These are phyloP conservation scores for button mushroom (Agaricus bisporus) DNA, from an alignment of 768 basidiomycete species.

Conservation along the genomic window DNA sequence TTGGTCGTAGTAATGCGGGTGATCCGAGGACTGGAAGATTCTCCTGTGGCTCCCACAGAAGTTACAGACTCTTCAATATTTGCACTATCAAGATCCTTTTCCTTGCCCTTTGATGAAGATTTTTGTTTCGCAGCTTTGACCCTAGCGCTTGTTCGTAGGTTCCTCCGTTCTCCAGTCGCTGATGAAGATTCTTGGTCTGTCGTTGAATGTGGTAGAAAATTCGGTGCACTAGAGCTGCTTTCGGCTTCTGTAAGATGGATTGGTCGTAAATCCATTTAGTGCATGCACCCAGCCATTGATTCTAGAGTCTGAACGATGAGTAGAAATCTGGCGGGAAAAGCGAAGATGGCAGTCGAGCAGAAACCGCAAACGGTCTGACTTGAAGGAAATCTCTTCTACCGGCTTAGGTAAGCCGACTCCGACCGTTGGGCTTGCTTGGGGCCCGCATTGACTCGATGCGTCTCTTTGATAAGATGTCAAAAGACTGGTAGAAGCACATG, in stretches of 20 bases:
- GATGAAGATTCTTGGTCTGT: constrained; percentile 35
- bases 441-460: constrained; percentile 1
- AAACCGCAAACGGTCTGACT: constrained; percentile 22
- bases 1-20: constrained; percentile 35
- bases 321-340: constrained; percentile 22
- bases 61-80: constrained; percentile 24
- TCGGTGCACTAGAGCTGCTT: constrained; percentile 55
- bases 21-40: constrained; percentile 32
- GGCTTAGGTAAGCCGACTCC: constrained; percentile 36
- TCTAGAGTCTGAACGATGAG: constrained; percentile 32
- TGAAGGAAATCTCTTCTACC: constrained; percentile 25
- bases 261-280: constrained; percentile 91
- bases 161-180: constrained; percentile 35
- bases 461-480: background rate
- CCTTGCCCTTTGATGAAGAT: constrained; percentile 50
- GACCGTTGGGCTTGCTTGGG: background rate
- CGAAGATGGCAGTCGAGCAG: constrained; percentile 22
- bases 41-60: constrained; percentile 25
- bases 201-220: constrained; percentile 34
- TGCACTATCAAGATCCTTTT: constrained; percentile 45
- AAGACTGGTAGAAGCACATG: background rate
- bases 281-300: constrained; percentile 85
- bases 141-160: constrained; percentile 69
- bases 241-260: constrained; percentile 65
- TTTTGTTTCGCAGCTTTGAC: constrained; percentile 72